Evolutionary conservation across 768 basidiomycete genomes (phyloP), one percentile per base, ranked within the genome.

Genomic region (Termitomyces sp.): DNA sequence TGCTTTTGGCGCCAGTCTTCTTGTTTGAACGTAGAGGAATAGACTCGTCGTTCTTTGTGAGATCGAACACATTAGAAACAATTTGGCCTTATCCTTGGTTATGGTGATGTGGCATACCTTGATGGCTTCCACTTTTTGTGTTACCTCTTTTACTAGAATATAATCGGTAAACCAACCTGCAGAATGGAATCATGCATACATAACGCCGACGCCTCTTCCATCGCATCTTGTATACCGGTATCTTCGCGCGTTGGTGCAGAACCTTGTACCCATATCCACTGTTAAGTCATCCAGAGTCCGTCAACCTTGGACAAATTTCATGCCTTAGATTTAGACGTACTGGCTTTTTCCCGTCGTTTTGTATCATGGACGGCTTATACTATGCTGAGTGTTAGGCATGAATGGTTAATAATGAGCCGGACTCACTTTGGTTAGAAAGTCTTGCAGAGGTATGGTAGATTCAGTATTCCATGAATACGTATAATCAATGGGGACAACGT

Each of bases 301-400:
- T 33, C 16, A 45, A 26, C 24, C 18, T 5, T 10, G 14, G n/a
- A 28, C 28, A 10, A 6, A 44, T 44, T 13, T 11, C 10, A 18
- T 50, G 7, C 26, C 24, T 60, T 13, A 35, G 22, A 1, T n/a
- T 58, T 13, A 14, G 55, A 60, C 82, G 66, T 56, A 89, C 88
- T 44, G 87, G 87, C 68, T 88, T 90, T 0, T 76, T 85, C 4
- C 88, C 88, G 57, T 90, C 86, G 65, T 90, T 82, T 62, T 87
- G 82, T 10, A 89, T 84, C 87, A 90, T 86, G 18, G 87, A 89
- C 1, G 89, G 88, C 53, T 77, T 86, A 61, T 82, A 88, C 87
- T 90, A 60, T 13, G 30, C 55, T 43, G 18, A 30, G 20, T 54
- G 22, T 56, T 45, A 58, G 18, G 32, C 20, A 40, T 43, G 36